These are phyloP conservation scores for Lasiosphaeris hirsuta DNA, from an alignment of 495 filamentous ascomycete species.

Conservation along the genomic window DNA sequence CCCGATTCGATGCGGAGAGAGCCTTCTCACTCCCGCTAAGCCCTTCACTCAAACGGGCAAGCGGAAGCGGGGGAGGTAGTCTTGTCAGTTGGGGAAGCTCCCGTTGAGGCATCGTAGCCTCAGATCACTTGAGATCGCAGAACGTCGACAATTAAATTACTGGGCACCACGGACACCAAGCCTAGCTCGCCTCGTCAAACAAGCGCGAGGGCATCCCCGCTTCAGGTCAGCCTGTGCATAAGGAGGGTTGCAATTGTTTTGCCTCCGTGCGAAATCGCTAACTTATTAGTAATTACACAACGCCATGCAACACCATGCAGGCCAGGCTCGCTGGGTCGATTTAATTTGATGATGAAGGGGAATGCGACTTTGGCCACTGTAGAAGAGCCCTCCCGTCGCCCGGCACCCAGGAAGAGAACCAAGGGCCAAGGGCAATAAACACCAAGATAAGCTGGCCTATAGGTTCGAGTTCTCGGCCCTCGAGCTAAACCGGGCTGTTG, in stretches of 20 bases:
- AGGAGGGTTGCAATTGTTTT: slow-evolving; percentile 3
- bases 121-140: too few relatives aligned
- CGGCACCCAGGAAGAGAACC: neutral
- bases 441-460: too few relatives aligned
- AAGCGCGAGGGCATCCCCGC: slow-evolving; percentile 7
- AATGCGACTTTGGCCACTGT: neutral
- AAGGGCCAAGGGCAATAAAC: neutral
- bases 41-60: too few relatives aligned
- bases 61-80: too few relatives aligned
- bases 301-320: slow-evolving; percentile 5
- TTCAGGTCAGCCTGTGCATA: neutral
- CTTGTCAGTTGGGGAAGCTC: too few relatives aligned
- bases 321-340: slow-evolving; percentile 10
- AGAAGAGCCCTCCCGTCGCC: neutral
- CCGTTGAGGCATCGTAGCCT: too few relatives aligned
- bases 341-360: slow-evolving; percentile 7
- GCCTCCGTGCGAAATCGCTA: slow-evolving; percentile 4
- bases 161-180: too few relatives aligned
- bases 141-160: too few relatives aligned
- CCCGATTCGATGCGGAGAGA: too few relatives aligned
- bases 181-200: neutral
- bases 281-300: slow-evolving; percentile 11
- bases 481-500: slow-evolving; percentile 4
- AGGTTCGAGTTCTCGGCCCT: neutral
- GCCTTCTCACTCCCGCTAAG: too few relatives aligned